These are phyloP conservation scores for Lactarius psammicola DNA, from an alignment of 768 basidiomycete species.

Conservation along the genomic window DNA sequence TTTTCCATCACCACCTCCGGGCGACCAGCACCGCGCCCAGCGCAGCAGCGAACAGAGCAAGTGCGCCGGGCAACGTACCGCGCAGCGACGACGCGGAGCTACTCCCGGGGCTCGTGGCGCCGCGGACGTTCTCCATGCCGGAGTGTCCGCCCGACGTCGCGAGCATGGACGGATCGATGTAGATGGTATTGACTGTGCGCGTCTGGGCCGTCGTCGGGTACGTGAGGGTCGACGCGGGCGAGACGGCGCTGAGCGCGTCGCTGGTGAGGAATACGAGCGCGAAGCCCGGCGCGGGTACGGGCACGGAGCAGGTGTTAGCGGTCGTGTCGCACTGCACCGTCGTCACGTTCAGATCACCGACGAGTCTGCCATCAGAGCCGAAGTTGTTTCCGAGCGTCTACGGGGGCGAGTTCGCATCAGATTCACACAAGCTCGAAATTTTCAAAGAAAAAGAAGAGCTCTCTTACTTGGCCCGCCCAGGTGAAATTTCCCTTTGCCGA, in stretches of 20 bases:
- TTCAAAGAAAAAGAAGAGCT: not conserved
- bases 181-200: constrained; percentile 49
- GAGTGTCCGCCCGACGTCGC: constrained; percentile 62
- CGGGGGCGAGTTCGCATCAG: no score
- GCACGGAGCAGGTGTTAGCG: constrained; percentile 54
- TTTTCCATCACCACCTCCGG: constrained; percentile 14
- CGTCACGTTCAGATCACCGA: constrained; percentile 53
- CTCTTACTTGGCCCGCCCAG: constrained; percentile 72
- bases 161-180: constrained; percentile 52
- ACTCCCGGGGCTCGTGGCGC: constrained; percentile 37
- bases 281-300: constrained; percentile 67
- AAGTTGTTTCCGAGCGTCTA: constrained; percentile 62
- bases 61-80: not conserved
- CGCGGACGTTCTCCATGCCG: constrained; percentile 35
- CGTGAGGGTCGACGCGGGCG: constrained; percentile 43
- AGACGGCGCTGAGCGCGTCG: constrained; percentile 39
- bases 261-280: constrained; percentile 71
- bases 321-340: constrained; percentile 58
- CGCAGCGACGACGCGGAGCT: not conserved
- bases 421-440: no score
- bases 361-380: constrained; percentile 65
- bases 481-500: constrained; percentile 62
- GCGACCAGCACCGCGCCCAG: constrained; percentile 8
- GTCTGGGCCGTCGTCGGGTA: constrained; percentile 54
- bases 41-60: not conserved